Base-by-base conservation (phyloP, 108 stramenopile species). In the Conticribra guillardii region DNA sequence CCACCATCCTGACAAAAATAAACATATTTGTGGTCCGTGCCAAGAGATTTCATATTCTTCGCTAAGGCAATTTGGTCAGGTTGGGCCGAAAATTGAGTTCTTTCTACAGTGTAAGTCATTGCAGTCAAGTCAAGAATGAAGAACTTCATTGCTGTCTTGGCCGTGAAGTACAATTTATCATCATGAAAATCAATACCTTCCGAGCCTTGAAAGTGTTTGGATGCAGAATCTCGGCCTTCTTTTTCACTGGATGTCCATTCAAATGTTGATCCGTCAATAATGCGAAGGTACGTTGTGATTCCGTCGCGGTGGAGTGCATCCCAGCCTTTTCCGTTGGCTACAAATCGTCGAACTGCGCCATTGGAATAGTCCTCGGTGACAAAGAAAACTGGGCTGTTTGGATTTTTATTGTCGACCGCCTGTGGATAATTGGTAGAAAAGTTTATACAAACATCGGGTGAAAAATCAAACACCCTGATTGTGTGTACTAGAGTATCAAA, bases 1-100 rank as follows among this genome's bases (percentile, higher is more conserved):
- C 82, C 85, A n/a, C 79, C 81, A 31, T 85, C 85, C 53, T 85
- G 81, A 16, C 68, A 74, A 45, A 86, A 81, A 60, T 82, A 86
- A 5, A 86, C 33, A 33, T 79, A 48, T 18, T 59, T 48, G 45
- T 48, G n/a, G n/a, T n/a, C n/a, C n/a, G n/a, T n/a, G n/a, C n/a
- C n/a, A n/a, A n/a, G n/a, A n/a, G n/a, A n/a, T n/a, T n/a, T n/a
- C n/a, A n/a, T 41, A 23, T 52, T 47, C 7, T 64, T 54, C 14
- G 19, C 37, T 4, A 30, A 30, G 16, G 76, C 27, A 15, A 84
- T 68, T 46, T 86, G 85, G 61, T 86, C 85, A 16, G 85, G 82
- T 8, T 47, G 23, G 23, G 49, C 63, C 52, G 64, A 76, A 74
- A n/a, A 29, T 41, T 47, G 29, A 0, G 48, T 50, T 1, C 48